A percentile compares a stretch with the other conserved stretches of the same genome.
These are phyloP conservation scores for Mycena olivaceomarginata DNA, from an alignment of 768 basidiomycete species.

Conservation along the genomic window DNA sequence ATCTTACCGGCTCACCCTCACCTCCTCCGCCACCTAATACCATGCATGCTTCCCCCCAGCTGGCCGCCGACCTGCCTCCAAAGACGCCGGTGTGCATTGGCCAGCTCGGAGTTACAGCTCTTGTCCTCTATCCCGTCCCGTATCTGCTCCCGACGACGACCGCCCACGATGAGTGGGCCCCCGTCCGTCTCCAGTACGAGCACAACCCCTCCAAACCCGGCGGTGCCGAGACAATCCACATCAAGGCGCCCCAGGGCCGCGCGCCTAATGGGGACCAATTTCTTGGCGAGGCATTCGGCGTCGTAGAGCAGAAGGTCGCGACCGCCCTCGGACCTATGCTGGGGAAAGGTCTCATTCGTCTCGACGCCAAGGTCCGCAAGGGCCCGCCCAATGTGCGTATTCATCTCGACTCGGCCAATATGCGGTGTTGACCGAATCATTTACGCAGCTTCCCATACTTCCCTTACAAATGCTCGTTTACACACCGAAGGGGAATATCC, in stretches of 20 bases:
- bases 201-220: constrained; percentile 73
- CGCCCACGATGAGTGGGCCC: constrained; percentile 77
- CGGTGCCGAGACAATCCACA: constrained; percentile 85
- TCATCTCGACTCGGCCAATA: constrained; percentile 28
- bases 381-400: constrained; percentile 76
- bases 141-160: constrained; percentile 75
- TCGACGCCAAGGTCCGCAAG: constrained; percentile 86
- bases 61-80: constrained; percentile 79
- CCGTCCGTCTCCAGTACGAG: constrained; percentile 84
- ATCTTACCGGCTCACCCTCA: constrained; percentile 82
- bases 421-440: constrained; percentile 42
- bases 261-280: constrained; percentile 71
- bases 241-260: constrained; percentile 77
- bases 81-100: constrained; percentile 94
- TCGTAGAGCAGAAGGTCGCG: constrained; percentile 92
- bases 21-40: constrained; percentile 62
- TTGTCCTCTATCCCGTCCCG: constrained; percentile 88
- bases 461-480: constrained; percentile 92
- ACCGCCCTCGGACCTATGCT: constrained; percentile 88
- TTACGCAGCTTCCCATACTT: constrained; percentile 85
- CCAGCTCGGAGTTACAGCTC: constrained; percentile 86
- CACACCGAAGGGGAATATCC: constrained; percentile 95
- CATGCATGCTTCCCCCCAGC: constrained; percentile 51
- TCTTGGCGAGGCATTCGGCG: constrained; percentile 83
- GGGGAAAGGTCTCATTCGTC: constrained; percentile 87